Evolutionary conservation across 139 green algal genomes (phyloP), one percentile per base, ranked within the genome.

Genomic region (Auxenochlorella pyrenoidosa): DNA sequence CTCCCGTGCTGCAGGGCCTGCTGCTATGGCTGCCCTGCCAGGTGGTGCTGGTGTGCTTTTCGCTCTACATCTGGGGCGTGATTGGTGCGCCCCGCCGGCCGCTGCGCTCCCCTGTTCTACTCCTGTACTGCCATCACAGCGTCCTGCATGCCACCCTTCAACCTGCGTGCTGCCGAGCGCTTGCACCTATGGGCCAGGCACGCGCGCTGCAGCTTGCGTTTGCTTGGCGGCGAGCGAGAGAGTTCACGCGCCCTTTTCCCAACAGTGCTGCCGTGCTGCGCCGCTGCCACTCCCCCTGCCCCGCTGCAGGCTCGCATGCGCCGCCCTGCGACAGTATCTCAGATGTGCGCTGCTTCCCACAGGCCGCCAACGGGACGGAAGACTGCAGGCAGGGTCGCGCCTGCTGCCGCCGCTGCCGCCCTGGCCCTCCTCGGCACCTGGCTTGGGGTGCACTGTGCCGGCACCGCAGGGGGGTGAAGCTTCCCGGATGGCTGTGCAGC

Each of bases 1-100:
- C 47, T 6, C 15, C 41, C 75, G 18, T 2, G 22, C 43, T 83
- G 80, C 80, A 85, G 80, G 80, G 59, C 15, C 15, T 75, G 15
- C 59, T 85, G 63, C 80, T 85, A 13, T 85, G 80, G 80, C 30
- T 75, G 60, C 80, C 80, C 18, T 77, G 63, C 60, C 80, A 85
- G 32, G 32, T 85, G 1, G 66, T 63, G 13, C 2, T 85, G 5
- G 19, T 63, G 28, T 40, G 40, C 10, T 43, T 77, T 10, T 26
- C 40, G 28, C 18, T 58, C 0, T 72, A 58, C 38, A 36, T 75
- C 12, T 71, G 60, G 2, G 32, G 41, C 4, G 26, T 60, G 19
- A 10, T 47, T 41, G 36, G 79, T 58, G 38, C 13, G 60, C 54
- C 54, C 12, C 15, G 54, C 54, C 47, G 8, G 8, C 12, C 22